Conservation (phyloP, 2,329 filamentous ascomycete genomes). For the Ciborinia camelliae region DNA sequence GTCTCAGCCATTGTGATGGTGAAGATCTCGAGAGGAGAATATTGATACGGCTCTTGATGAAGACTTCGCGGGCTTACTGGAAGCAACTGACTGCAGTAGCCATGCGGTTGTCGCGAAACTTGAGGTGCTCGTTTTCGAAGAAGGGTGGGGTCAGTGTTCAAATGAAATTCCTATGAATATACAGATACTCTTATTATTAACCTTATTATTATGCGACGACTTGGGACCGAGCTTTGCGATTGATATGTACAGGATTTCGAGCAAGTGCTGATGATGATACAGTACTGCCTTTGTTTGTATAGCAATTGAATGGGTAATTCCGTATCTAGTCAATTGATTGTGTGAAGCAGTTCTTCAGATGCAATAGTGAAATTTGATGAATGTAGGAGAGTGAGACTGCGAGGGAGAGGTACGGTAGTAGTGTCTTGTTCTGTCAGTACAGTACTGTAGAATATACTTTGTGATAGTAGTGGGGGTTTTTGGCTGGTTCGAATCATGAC, state of each 20-base stretch:
- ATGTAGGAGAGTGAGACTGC: neutral
- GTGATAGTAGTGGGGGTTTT: conserved; percentile 2
- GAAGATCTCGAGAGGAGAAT: conserved; percentile 2
- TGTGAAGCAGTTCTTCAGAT: neutral
- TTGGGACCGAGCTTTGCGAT: conserved; percentile 5
- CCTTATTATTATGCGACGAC: conserved; percentile 9
- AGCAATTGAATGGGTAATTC: neutral
- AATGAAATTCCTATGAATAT: neutral
- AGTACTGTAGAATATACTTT: neutral
- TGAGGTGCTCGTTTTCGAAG: neutral
- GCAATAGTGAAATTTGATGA: neutral
- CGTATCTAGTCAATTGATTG: neutral
- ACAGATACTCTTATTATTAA: too few species aligned
- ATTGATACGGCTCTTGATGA: neutral
- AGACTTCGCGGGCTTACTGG: conserved; percentile 14
- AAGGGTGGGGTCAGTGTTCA: conserved; percentile 11
- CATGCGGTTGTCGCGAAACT: conserved; percentile 18
- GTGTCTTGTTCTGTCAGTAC: neutral
- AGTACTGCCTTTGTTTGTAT: neutral
- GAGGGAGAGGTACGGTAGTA: neutral
- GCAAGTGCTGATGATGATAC: neutral
- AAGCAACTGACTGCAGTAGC: conserved; percentile 14
- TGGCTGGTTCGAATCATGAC: neutral
- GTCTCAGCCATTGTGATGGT: conserved; percentile 9
- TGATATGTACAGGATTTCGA: neutral